Conservation (phyloP, 805 yeast species). For the Barnettozyma sucrosica region DNA sequence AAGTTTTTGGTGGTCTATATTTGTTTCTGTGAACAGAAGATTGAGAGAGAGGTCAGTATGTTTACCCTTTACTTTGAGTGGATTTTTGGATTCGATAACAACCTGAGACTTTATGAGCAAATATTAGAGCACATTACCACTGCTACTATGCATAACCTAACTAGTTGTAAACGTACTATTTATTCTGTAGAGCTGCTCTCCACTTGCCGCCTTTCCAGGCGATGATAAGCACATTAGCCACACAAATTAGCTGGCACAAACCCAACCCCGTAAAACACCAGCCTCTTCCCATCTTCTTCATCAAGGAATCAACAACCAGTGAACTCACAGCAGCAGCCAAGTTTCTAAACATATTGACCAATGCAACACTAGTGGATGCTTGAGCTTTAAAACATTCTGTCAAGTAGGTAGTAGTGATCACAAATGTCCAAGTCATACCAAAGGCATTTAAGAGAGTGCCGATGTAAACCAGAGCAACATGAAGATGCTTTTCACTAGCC, state of each 20-base stretch:
- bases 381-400: constrained; percentile 45
- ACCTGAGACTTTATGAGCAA: neutral
- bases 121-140: too few relatives aligned
- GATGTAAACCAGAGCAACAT: constrained; percentile 35
- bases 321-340: constrained; percentile 50
- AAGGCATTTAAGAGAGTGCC: constrained; percentile 43
- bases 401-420: constrained; percentile 46
- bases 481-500: constrained; percentile 37
- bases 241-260: constrained; percentile 3
- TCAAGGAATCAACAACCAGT: constrained; percentile 34
- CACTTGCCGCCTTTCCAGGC: constrained; percentile 7
- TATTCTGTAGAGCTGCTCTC: constrained; percentile 2
- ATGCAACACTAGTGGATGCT: constrained; percentile 48
- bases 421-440: constrained; percentile 52
- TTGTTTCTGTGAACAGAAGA: neutral
- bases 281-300: constrained; percentile 38
- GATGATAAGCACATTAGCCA: constrained; percentile 5
- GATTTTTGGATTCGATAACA: neutral
- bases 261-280: constrained; percentile 53
- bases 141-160: too few relatives aligned
- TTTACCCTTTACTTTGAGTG: neutral
- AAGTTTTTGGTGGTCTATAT: neutral
- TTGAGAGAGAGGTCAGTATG: neutral
- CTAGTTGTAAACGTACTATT: neutral
- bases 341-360: constrained; percentile 48